Evolutionary conservation across 1,139 yeast genomes (phyloP).

Genomic region (Lodderomyces jiufengensis): DNA sequence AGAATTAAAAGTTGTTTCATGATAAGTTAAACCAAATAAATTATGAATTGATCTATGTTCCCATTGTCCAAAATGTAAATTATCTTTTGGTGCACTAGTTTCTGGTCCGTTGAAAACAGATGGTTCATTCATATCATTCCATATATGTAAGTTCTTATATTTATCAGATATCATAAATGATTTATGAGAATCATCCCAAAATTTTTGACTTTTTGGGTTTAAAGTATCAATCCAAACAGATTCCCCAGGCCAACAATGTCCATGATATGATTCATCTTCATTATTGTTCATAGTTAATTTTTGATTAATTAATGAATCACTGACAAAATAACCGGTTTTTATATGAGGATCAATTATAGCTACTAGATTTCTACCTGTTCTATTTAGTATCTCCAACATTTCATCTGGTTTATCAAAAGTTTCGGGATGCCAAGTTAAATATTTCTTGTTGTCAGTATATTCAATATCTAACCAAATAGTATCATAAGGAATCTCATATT

Average conservation of each 20-base stretch:
- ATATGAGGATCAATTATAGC: slow-evolving; percentile 91
- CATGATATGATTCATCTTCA: slow-evolving; percentile 50
- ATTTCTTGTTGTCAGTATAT: slow-evolving; percentile 79
- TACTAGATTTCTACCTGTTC: slow-evolving; percentile 76
- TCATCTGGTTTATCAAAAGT: slow-evolving; percentile 70
- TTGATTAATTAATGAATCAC: slow-evolving; percentile 45
- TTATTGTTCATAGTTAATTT: slow-evolving; percentile 39
- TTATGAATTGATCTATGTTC: slow-evolving; percentile 93
- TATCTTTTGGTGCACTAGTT: slow-evolving; percentile 80
- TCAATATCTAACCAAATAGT: slow-evolving; percentile 95
- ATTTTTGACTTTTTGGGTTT: slow-evolving; percentile 54
- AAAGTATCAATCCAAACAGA: slow-evolving; percentile 90
- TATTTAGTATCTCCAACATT: slow-evolving; percentile 62
- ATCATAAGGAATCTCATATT: slow-evolving; percentile 77
- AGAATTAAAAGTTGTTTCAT: slow-evolving; percentile 74
- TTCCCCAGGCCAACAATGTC: slow-evolving; percentile 99
- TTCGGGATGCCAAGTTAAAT: slow-evolving; percentile 84
- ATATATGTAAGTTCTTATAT: slow-evolving; percentile 61
- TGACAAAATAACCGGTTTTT: slow-evolving; percentile 64
- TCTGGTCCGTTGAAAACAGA: slow-evolving; percentile 95
- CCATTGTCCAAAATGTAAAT: slow-evolving; percentile 72
- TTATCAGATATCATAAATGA: slow-evolving; percentile 43
- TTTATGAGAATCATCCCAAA: slow-evolving; percentile 52
- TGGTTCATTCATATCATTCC: slow-evolving; percentile 99
- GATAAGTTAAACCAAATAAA: slow-evolving; percentile 73